Evolutionary conservation across 345 rosid genomes (phyloP), one percentile per base, ranked within the genome.

Genomic region (Lagerstroemia speciosa): DNA sequence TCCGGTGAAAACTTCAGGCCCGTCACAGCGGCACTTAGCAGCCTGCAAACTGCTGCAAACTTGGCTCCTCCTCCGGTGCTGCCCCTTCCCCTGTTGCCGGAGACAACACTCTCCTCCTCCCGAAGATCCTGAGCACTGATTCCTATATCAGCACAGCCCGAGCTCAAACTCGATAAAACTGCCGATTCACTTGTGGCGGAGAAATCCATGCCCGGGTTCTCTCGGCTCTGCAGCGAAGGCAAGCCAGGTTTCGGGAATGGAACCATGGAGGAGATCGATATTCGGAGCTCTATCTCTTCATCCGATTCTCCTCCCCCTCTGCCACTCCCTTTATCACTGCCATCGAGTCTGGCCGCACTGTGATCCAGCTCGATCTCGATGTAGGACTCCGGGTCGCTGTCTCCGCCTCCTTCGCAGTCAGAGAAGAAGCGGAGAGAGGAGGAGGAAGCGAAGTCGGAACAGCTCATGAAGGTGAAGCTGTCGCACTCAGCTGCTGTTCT

Each of bases 331-430:
- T 40, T 2, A 17, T 15, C 2, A 11, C 60, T 2, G 19, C 6
- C 11, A 5, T 58, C 34, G 34, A 30, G 6, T 26, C 31, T 62
- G 41, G 77, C 32, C 14, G 17, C 34, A 9, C 34, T 16, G 12
- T 70, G 75, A 22, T 68, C 76, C 41, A 82, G 68, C 50, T 69
- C 76, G 19, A 82, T 82, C 70, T 82, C 85, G 29, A 82, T 79
- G 74, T 68, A 82, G 8, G 77, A 66, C 19, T 78, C 85, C 1
- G 73, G 75, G 5, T 70, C 73, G 26, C 62, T 48, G 27, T 69
- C 70, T 15, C 61, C n/a, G n/a, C n/a, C 65, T 0, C 62, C 68
- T 1, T 69, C 72, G 22, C 67, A 73, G 30, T 71, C 82, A 16
- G 67, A 71, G 74, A 72, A 41, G 53, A 63, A 55, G 2, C 61